These are phyloP conservation scores for Ogataea parapolymorpha DNA, from an alignment of 805 yeast species.

Conservation along the genomic window DNA sequence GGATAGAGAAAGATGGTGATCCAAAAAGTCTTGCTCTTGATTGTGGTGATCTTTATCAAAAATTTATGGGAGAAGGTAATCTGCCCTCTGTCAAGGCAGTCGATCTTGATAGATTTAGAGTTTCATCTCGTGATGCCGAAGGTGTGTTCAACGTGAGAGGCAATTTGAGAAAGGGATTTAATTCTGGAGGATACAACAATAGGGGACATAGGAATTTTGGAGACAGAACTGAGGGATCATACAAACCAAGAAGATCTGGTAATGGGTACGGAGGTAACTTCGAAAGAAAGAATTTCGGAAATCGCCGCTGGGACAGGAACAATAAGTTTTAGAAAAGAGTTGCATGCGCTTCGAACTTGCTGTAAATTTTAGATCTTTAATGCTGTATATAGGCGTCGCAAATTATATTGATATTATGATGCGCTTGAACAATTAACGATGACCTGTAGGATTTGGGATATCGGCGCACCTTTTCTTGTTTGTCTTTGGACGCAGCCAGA, in stretches of 20 bases:
- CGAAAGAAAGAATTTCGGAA: not conserved
- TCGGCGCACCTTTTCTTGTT: constrained; percentile 3
- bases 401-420: not conserved
- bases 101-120: constrained; percentile 26
- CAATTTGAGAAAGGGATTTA: not conserved
- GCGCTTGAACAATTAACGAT: not conserved
- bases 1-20: constrained; percentile 29
- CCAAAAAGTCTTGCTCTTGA: constrained; percentile 33
- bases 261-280: not conserved
- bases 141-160: constrained; percentile 34
- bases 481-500: not conserved
- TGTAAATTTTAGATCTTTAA: not conserved
- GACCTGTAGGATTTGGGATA: not conserved
- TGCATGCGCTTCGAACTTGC: not conserved
- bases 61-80: constrained; percentile 23
- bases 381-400: not conserved
- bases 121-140: constrained; percentile 24
- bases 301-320: not conserved
- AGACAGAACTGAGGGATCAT: not conserved
- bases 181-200: not conserved
- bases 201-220: not conserved
- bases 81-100: constrained; percentile 16
- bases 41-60: constrained; percentile 29
- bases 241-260: not conserved
- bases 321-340: not conserved